These are phyloP conservation scores for Pythium vanterpoolii DNA, from an alignment of 352 stramenopile genomes.

Conservation along the genomic window DNA sequence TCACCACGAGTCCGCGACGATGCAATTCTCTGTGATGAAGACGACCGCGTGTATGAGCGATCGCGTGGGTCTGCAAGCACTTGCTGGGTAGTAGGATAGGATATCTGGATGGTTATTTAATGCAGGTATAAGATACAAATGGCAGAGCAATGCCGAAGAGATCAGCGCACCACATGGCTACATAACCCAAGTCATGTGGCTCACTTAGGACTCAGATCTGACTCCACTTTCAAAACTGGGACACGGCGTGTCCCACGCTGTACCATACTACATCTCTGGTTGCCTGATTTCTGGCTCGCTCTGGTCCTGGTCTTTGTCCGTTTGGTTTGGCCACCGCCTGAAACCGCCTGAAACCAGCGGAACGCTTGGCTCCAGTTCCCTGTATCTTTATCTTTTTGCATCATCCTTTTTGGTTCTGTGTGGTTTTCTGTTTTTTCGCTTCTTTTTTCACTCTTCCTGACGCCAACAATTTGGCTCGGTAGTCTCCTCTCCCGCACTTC, in stretches of 20 bases:
- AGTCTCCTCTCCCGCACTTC: not conserved
- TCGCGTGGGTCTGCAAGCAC: not conserved
- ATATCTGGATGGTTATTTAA: not conserved
- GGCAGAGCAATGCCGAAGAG: no score
- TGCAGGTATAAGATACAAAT: not conserved
- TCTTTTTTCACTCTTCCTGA: not conserved
- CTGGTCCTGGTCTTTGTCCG: no score
- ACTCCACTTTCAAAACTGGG: not conserved
- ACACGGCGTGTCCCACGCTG: no score
- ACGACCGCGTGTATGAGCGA: not conserved
- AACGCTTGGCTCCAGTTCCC: no score
- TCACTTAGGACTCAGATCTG: not conserved
- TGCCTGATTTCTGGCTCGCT: no score
- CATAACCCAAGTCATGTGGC: no score
- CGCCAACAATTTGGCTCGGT: not conserved
- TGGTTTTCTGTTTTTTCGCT: not conserved
- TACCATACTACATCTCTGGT: no score
- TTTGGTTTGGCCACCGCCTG: no score
- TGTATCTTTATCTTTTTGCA: no score
- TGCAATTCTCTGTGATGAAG: not conserved
- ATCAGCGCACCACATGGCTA: no score
- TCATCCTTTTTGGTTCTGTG: no score
- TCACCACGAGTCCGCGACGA: not conserved
- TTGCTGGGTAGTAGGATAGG: not conserved
- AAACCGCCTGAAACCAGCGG: no score